These are phyloP conservation scores for Celoporthe dispersa DNA, from an alignment of 2,329 filamentous ascomycete genomes.

Conservation along the genomic window DNA sequence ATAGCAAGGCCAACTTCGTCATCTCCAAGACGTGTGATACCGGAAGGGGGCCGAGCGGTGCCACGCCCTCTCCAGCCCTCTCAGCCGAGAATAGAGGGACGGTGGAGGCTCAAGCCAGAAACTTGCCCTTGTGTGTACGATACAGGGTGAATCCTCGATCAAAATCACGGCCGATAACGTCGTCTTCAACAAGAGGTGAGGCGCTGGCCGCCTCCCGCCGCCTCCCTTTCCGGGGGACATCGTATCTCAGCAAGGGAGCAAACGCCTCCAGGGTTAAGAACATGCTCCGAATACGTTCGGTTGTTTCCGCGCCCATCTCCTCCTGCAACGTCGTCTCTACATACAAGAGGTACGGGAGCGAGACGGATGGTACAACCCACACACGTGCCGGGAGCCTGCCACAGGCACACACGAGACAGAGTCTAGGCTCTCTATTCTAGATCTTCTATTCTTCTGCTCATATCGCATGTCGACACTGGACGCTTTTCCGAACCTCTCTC, in stretches of 20 bases:
- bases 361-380: neutral
- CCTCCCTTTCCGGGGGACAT: neutral
- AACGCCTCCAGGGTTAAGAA: neutral
- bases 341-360: neutral
- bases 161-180: neutral
- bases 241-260: neutral
- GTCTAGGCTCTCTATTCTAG: neutral
- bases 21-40: neutral
- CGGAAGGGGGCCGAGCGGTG: neutral
- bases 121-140: neutral
- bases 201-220: neutral
- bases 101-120: neutral
- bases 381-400: neutral
- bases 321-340: neutral
- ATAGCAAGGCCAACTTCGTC: neutral
- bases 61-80: neutral
- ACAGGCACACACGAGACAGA: neutral
- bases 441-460: neutral
- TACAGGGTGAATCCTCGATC: neutral
- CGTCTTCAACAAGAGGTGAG: neutral
- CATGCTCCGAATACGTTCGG: neutral
- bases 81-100: neutral
- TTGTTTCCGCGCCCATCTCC: neutral
- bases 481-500: neutral
- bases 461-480: neutral